Percentiles rank a stretch among this genome's conserved stretches.
phyloP scores from a whole-genome alignment of 2,329 filamentous ascomycete species.

The Microdochium trichocladiopsis region DNA sequence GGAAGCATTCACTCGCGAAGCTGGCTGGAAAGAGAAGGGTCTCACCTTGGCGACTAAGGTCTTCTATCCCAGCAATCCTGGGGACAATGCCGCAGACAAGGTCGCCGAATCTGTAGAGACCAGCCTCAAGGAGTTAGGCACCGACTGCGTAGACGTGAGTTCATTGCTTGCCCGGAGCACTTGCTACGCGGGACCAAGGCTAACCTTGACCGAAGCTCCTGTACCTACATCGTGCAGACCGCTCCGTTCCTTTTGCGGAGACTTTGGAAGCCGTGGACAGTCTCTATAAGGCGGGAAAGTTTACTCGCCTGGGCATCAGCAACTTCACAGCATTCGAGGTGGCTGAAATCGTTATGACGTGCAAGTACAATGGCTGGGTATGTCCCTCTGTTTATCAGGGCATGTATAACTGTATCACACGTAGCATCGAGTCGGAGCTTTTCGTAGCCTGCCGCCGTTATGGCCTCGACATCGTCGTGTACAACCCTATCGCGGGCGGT shows the following conservation, averaged over 20 bases:
- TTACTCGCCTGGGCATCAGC: conserved; percentile 70
- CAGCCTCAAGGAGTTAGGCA: conserved; percentile 64
- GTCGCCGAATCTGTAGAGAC: conserved; percentile 58
- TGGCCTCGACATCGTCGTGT: conserved; percentile 71
- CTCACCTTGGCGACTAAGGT: conserved; percentile 73
- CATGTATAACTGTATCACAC: conserved; percentile 80
- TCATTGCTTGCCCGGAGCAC: too few relatives aligned
- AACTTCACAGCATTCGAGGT: conserved; percentile 88
- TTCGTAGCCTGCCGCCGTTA: conserved; percentile 68
- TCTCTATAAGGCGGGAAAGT: conserved; percentile 80
- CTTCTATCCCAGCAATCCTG: conserved; percentile 51
- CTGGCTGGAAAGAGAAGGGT: conserved; percentile 72
- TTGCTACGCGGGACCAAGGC: too few relatives aligned
- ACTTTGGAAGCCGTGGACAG: conserved; percentile 72
- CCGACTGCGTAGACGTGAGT: conserved; percentile 62
- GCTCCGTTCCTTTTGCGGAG: conserved; percentile 67
- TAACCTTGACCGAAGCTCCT: too few relatives aligned
- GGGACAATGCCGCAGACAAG: conserved; percentile 55
- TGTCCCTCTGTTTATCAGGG: conserved; percentile 78
- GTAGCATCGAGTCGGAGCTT: conserved; percentile 68
- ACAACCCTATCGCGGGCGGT: conserved; percentile 77
- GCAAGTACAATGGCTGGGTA: conserved; percentile 74
- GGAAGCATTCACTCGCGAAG: conserved; percentile 70
- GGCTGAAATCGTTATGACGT: conserved; percentile 74
- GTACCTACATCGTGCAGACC: conserved; percentile 67